Percentiles rank a stretch among this genome's conserved stretches.
Conservation (phyloP, 352 stramenopile genomes). For the Lagenidium sp. region DNA sequence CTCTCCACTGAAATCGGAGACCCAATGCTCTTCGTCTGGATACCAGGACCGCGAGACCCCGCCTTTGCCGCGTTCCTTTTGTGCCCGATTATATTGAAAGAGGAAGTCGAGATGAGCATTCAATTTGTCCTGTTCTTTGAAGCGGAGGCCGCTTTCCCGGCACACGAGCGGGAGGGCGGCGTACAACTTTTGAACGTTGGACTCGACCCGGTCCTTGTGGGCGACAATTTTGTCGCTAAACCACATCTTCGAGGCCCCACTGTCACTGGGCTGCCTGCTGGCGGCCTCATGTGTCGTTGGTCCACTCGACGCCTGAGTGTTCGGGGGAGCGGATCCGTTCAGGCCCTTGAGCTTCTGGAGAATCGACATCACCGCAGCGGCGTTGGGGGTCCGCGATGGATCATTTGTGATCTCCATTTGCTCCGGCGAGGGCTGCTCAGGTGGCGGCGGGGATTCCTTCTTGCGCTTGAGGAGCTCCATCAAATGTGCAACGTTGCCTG, state of each 20-base stretch:
- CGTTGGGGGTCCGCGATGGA: slow-evolving; percentile 30
- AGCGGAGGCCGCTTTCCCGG: slow-evolving; percentile 69
- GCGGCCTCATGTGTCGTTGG: slow-evolving; percentile 8
- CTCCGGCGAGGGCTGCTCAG: slow-evolving; percentile 1
- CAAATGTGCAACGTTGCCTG: slow-evolving; percentile 68
- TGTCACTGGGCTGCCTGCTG: slow-evolving; percentile 8
- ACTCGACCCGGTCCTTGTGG: slow-evolving; percentile 81
- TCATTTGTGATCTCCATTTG: slow-evolving; percentile 46
- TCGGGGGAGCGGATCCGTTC: slow-evolving; percentile 7
- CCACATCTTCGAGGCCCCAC: slow-evolving; percentile 60
- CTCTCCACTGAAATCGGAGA: slow-evolving; percentile 56
- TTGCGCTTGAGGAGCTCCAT: slow-evolving; percentile 80
- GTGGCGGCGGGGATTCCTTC: slow-evolving; percentile 12
- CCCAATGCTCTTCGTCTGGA: slow-evolving; percentile 73
- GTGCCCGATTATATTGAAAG: slow-evolving; percentile 78
- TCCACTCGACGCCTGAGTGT: neutral
- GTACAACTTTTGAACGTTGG: slow-evolving; percentile 82
- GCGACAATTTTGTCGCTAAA: slow-evolving; percentile 77
- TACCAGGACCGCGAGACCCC: slow-evolving; percentile 81
- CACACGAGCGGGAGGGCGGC: slow-evolving; percentile 72
- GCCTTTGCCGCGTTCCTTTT: slow-evolving; percentile 76
- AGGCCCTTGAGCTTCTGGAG: slow-evolving; percentile 75
- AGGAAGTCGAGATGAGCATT: slow-evolving; percentile 81
- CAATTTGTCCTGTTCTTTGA: slow-evolving; percentile 67
- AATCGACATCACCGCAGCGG: slow-evolving; percentile 79